phyloP scores from a whole-genome alignment of 371 early-diverging fungal species.

The Mucor irregularis region DNA sequence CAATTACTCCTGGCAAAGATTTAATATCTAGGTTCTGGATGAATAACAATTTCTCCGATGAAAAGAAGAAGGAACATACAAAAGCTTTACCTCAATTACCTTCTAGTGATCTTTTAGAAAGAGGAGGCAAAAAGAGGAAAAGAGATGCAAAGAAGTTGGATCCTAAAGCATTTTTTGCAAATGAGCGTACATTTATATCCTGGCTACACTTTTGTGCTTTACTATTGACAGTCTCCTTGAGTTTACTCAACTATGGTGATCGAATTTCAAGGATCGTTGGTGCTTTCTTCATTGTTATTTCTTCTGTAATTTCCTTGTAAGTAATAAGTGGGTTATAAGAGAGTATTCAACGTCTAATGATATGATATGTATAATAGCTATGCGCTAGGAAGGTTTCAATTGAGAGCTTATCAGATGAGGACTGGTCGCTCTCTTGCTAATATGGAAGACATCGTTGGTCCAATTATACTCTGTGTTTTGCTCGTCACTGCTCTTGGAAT shows the following conservation, averaged over 20 bases:
- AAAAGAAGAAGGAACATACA: neutral
- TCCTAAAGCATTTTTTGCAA: conserved; percentile 94
- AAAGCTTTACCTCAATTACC: neutral
- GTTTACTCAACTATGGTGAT: conserved; percentile 74
- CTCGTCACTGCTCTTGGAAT: conserved; percentile 56
- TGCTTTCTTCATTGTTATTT: conserved; percentile 36
- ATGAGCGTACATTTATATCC: conserved; percentile 90
- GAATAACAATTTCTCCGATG: neutral
- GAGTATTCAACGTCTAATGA: neutral
- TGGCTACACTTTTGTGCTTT: conserved; percentile 84
- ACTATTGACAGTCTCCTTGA: conserved; percentile 70
- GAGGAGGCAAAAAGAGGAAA: neutral
- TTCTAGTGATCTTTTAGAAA: neutral
- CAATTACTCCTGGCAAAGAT: conserved; percentile 3
- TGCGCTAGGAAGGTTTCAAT: conserved; percentile 37
- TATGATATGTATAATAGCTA: conserved; percentile 21
- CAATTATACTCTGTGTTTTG: conserved; percentile 77
- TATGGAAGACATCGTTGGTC: conserved; percentile 56
- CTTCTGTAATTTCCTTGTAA: conserved; percentile 34
- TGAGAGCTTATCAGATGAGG: conserved; percentile 39
- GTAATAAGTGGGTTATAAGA: neutral
- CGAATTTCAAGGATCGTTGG: conserved; percentile 39
- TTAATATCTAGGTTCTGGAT: conserved; percentile 6
- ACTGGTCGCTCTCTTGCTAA: conserved; percentile 24
- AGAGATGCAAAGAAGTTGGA: conserved; percentile 47